A percentile compares a stretch with the other conserved stretches of the same genome.
Evolutionary conservation across 2,329 filamentous ascomycete genomes (phyloP).

Genomic region (Hypomyces rosellus): DNA sequence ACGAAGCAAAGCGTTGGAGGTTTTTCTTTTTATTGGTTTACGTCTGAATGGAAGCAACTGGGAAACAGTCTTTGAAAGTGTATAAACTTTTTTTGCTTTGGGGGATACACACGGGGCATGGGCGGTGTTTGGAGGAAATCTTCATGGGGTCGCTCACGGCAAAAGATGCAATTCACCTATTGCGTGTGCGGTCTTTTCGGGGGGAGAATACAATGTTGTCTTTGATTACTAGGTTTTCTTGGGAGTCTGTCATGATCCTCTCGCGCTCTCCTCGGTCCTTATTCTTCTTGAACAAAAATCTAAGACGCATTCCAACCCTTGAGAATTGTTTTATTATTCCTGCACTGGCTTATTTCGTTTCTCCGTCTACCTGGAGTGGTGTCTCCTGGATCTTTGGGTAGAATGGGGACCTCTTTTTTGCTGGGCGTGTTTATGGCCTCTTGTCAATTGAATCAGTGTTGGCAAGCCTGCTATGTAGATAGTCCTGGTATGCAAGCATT

Average conservation of each 20-base stretch:
- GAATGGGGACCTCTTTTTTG: constrained; percentile 12
- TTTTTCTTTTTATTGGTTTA: constrained; percentile 20
- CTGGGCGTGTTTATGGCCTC: constrained; percentile 34
- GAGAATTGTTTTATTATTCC: too few relatives aligned
- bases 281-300: constrained; percentile 8
- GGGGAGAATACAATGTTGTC: constrained; percentile 27
- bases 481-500: constrained; percentile 24
- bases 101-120: constrained; percentile 32
- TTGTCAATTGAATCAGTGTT: constrained; percentile 21
- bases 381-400: not conserved
- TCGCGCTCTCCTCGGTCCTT: constrained; percentile 15
- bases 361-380: too few relatives aligned
- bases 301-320: too few relatives aligned
- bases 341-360: too few relatives aligned
- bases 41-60: constrained; percentile 17
- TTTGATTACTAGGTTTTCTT: constrained; percentile 20
- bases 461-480: constrained; percentile 22
- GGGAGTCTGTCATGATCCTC: constrained; percentile 18
- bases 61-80: constrained; percentile 23
- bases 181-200: constrained; percentile 11
- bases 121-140: constrained; percentile 14
- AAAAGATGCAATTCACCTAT: constrained; percentile 12
- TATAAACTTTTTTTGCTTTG: constrained; percentile 30
- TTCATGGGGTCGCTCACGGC: constrained; percentile 9
- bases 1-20: too few relatives aligned